Evolutionary conservation across 2,329 filamentous ascomycete genomes (phyloP).

Genomic region (Ophiosphaerella narmari): DNA sequence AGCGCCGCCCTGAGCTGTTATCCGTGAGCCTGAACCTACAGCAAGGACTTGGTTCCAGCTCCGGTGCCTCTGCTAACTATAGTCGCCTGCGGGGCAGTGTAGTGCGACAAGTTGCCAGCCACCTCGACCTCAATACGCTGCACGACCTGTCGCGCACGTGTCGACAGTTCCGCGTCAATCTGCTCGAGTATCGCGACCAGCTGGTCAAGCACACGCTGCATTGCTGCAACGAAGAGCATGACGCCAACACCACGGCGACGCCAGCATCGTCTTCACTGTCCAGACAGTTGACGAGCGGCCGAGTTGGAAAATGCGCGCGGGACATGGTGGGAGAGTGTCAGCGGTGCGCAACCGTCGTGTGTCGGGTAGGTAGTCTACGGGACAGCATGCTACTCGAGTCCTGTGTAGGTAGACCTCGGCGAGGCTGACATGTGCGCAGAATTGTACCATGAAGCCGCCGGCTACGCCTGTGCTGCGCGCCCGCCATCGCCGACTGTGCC

Average conservation of each 20-base stretch:
- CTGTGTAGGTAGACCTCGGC: too few relatives aligned
- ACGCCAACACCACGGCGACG: constrained; percentile 59
- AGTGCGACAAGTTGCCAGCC: constrained; percentile 72
- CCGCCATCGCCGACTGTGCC: constrained; percentile 81
- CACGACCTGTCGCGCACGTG: constrained; percentile 83
- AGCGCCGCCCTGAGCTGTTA: constrained; percentile 69
- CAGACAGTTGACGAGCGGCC: constrained; percentile 60
- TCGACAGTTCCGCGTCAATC: constrained; percentile 74
- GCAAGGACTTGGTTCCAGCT: constrained; percentile 35
- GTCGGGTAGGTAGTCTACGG: constrained; percentile 66
- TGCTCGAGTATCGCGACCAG: constrained; percentile 77
- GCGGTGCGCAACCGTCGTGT: constrained; percentile 76
- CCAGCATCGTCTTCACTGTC: constrained; percentile 29
- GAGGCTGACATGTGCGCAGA: constrained; percentile 59
- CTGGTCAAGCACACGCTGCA: constrained; percentile 77
- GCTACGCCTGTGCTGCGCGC: constrained; percentile 68
- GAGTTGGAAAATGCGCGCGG: constrained; percentile 77
- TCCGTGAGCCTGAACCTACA: constrained; percentile 61
- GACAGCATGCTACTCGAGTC: background rate
- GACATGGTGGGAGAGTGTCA: constrained; percentile 87
- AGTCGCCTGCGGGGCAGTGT: constrained; percentile 60
- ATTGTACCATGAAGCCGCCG: constrained; percentile 86
- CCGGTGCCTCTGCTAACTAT: constrained; percentile 35
- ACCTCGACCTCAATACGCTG: constrained; percentile 85
- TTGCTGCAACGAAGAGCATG: constrained; percentile 72